phyloP scores from a whole-genome alignment of 2,329 filamentous ascomycete genomes.

The Colletotrichum horii region DNA sequence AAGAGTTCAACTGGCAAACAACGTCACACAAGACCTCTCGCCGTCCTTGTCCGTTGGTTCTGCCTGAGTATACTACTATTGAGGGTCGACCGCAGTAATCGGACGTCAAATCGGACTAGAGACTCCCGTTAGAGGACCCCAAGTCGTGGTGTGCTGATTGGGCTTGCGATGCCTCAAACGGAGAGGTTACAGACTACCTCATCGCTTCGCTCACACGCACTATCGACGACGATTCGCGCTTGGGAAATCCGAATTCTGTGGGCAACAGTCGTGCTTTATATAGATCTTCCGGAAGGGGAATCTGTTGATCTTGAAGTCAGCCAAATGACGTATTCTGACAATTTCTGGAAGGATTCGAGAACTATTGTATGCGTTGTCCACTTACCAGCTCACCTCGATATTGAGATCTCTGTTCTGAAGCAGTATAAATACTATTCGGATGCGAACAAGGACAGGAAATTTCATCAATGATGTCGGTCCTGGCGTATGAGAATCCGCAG shows the following conservation, averaged over 20 bases:
- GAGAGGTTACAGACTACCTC: neutral
- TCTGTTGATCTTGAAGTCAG: neutral
- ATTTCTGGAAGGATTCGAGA: fast-evolving
- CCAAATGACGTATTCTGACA: neutral
- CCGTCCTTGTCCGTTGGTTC: neutral
- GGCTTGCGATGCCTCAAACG: neutral
- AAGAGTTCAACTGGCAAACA: neutral
- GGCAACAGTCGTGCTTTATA: neutral
- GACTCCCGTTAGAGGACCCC: neutral
- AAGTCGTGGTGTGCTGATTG: neutral
- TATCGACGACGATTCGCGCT: no score
- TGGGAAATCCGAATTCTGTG: no score
- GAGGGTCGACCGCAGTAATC: fast-evolving
- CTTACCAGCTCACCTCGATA: neutral
- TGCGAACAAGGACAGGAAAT: neutral
- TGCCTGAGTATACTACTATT: neutral
- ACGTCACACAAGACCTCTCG: neutral
- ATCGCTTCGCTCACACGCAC: neutral
- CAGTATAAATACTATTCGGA: fast-evolving
- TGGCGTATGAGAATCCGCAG: neutral
- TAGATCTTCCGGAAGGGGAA: neutral
- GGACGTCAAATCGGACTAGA: fast-evolving
- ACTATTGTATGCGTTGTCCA: neutral
- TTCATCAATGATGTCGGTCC: neutral
- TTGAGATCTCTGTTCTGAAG: neutral